Evolutionary conservation across 2,329 filamentous ascomycete species (phyloP).

Genomic region (Sclerotinia nivalis): DNA sequence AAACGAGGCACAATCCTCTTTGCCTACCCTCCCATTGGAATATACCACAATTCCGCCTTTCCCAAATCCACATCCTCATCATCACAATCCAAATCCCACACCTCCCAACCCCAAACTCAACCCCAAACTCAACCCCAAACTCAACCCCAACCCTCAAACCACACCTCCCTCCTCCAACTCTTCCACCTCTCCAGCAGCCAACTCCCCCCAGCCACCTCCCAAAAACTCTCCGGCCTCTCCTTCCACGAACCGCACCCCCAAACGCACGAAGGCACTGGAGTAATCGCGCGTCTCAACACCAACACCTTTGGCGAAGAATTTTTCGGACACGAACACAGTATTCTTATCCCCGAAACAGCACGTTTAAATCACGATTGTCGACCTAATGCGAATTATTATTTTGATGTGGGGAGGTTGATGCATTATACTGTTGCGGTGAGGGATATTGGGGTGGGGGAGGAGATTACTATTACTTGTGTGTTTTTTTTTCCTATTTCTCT

Average conservation of each 20-base stretch:
- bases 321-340: constrained; percentile 21
- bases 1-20: constrained; percentile 27
- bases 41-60: constrained; percentile 30
- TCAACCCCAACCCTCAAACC: neutral
- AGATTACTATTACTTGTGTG: neutral
- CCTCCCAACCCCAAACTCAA: no score
- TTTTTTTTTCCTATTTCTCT: constrained; percentile 21
- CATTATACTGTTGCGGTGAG: constrained; percentile 43
- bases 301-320: constrained; percentile 33
- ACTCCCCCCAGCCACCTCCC: constrained; percentile 24
- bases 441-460: neutral
- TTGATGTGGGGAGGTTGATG: neutral
- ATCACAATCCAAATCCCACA: no score
- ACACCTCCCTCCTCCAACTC: neutral
- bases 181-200: constrained; percentile 26
- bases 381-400: constrained; percentile 40
- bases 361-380: constrained; percentile 46
- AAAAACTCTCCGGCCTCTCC: constrained; percentile 25
- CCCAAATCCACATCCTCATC: neutral
- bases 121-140: neutral
- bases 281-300: constrained; percentile 32
- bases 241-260: constrained; percentile 19
- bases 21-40: constrained; percentile 28
- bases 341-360: constrained; percentile 28
- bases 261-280: constrained; percentile 10